Evolutionary conservation across 192 early-diverging fungal species (phyloP).

Genomic region (Umbelopsis vinacea): DNA sequence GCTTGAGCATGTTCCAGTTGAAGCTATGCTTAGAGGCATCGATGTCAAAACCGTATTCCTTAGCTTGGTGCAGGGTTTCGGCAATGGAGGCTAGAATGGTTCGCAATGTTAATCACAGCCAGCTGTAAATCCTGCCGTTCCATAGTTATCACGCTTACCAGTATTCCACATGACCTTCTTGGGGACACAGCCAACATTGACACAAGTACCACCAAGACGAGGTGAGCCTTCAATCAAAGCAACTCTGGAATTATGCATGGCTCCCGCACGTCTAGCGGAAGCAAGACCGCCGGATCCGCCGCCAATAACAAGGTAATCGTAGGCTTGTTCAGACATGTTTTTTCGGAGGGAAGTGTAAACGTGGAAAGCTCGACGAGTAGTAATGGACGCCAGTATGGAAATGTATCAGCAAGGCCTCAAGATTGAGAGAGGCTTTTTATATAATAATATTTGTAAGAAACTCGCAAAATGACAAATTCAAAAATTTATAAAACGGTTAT

Average conservation of each 20-base stretch:
- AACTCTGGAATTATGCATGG: slow-evolving; percentile 88
- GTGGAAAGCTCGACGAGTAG: slow-evolving; percentile 25
- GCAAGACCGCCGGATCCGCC: slow-evolving; percentile 93
- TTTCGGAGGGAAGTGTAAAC: slow-evolving; percentile 23
- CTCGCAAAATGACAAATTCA: not conserved
- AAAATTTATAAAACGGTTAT: not conserved
- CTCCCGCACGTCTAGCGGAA: slow-evolving; percentile 86
- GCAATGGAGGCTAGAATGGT: slow-evolving; percentile 68
- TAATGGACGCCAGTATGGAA: slow-evolving; percentile 20
- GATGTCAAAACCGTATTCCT: slow-evolving; percentile 81
- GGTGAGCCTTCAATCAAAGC: slow-evolving; percentile 82
- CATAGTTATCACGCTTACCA: slow-evolving; percentile 43
- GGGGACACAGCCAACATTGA: slow-evolving; percentile 93
- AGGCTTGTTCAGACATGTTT: slow-evolving; percentile 42
- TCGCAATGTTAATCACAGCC: not conserved
- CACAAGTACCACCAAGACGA: slow-evolving; percentile 88
- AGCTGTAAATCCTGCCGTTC: too few species aligned
- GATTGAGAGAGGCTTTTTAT: not conserved
- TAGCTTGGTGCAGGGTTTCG: slow-evolving; percentile 88
- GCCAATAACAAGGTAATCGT: slow-evolving; percentile 96
- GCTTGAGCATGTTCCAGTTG: slow-evolving; percentile 82
- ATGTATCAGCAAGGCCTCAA: not conserved
- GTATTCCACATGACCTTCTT: slow-evolving; percentile 98
- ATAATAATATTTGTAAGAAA: not conserved
- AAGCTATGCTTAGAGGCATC: slow-evolving; percentile 56